Evolutionary conservation across 192 early-diverging fungal genomes (phyloP), one percentile per base, ranked within the genome.

Genomic region (Coemansia sp.): DNA sequence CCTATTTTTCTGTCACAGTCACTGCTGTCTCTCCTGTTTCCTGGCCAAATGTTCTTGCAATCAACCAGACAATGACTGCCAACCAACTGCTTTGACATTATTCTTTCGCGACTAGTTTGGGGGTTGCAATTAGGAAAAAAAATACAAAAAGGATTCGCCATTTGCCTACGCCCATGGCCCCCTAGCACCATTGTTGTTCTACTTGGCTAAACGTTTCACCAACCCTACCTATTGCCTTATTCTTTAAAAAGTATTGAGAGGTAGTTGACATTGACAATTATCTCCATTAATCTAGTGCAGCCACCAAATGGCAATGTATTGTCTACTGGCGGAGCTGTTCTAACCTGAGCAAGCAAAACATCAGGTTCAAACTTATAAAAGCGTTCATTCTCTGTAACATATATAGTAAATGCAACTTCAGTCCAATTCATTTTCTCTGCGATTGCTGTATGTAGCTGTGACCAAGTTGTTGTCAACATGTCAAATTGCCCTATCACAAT

Each of bases 401-500:
- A 10, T 55, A 55, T 29, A 15, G 22, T 29, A 55, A 55, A 55
- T 6, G 51, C 51, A 3, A 13, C 12, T 27, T 11, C 51, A 3
- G 51, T 29, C 51, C 51, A 55, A 15, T 55, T 27, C 51, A 55
- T 55, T 15, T 55, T 31, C 27, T 55, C 51, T 55, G 51, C 51
- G 2, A 55, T 55, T 27, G 51, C 51, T 27, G 11, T 13, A 13
- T 55, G 51, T 29, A 55, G 27, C 4, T 29, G n/a, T 19, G 51
- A 55, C 51, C 51, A 55, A 6, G 1, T 55, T 29, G 51, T 55
- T 29, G 10, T 13, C 24, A 29, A 5, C 51, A 55, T 55, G 11
- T 55, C 24, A 55, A 55, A 55, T 24, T 13, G 8, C 13, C 51
- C 51, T 6, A 55, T 55, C 3, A 29, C 24, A 15, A 5, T 1